Base-by-base conservation (phyloP, 345 rosid genomes). In the Geranium brycei region DNA sequence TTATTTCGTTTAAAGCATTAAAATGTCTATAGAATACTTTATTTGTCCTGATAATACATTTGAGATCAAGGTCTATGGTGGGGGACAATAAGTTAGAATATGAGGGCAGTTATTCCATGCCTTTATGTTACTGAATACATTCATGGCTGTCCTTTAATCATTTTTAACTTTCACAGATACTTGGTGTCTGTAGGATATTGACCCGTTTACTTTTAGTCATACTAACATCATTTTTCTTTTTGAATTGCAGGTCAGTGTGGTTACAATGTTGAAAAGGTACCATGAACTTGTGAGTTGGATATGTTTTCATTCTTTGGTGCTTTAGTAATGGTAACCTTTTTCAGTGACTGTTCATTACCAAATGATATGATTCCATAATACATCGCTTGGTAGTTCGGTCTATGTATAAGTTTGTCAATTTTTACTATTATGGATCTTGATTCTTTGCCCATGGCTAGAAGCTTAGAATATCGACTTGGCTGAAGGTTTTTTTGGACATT, bases 181-280 rank as follows among this genome's bases (percentile, higher is more conserved):
- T 14, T 60, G 17, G 51, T 23, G 31, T 53, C 57, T 55, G 23
- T 6, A 38, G 40, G 15, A 41, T 17, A 65, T 58, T 62, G 58
- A 41, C 30, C 62, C n/a, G 2, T 17, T 58, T 65, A 28, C 7
- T 59, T 71, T 12, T 47, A 17, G 51, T 64, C 19, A 19, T 61
- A 30, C 66, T 69, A 63, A 70, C 59, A 41, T 30, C 57, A 12
- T 59, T 69, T 58, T 64, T 31, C 35, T 76, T 80, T 81, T 70
- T 65, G 3, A 47, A 7, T 3, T 47, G 76, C 83, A 92, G 98
- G 93, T 77, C 88, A 86, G 69, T 92, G 89, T 66, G 85, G 90
- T 5, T 81, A 87, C 71, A 70, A 86, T 74, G 78, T 86, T 61
- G 86, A 81, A 56, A 86, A 79, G 98, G 98, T 92, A 82, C 59